These are phyloP conservation scores for Notholithocarpus densiflorus DNA, from an alignment of 306 rosid species.

Conservation along the genomic window DNA sequence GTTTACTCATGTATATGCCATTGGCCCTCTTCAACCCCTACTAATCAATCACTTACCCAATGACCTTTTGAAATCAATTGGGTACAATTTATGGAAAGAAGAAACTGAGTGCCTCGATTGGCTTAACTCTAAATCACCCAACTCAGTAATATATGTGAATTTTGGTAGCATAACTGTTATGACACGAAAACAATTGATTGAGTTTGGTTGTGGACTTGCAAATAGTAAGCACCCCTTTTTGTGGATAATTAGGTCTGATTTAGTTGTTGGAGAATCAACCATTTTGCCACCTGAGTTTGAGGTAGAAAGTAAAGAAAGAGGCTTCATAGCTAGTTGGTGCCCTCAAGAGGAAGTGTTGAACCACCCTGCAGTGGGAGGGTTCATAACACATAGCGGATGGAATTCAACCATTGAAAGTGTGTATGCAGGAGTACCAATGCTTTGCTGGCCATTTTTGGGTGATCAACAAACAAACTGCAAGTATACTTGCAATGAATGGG, in stretches of 20 bases:
- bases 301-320: conserved; percentile 5
- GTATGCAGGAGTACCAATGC: conserved; percentile 2
- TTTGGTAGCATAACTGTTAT: background rate
- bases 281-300: background rate
- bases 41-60: background rate
- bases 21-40: conserved; percentile 11
- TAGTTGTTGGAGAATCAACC: background rate
- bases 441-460: background rate
- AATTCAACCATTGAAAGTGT: conserved; percentile 12
- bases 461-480: background rate
- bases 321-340: conserved; percentile 18
- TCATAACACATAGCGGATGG: conserved; percentile 16
- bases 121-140: conserved; percentile 4
- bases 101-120: conserved; percentile 16
- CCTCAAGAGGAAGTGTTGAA: conserved; percentile 12
- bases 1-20: background rate
- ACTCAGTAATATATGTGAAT: conserved; percentile 14
- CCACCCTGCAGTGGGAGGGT: conserved; percentile 9
- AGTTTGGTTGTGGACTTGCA: conserved; percentile 18
- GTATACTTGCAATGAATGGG: background rate
- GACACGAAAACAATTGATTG: background rate
- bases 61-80: background rate
- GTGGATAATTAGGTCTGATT: conserved; percentile 17
- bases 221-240: conserved; percentile 4
- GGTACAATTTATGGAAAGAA: conserved; percentile 12